phyloP scores from a whole-genome alignment of 495 filamentous ascomycete genomes.

The Chlorociboria aeruginascens region DNA sequence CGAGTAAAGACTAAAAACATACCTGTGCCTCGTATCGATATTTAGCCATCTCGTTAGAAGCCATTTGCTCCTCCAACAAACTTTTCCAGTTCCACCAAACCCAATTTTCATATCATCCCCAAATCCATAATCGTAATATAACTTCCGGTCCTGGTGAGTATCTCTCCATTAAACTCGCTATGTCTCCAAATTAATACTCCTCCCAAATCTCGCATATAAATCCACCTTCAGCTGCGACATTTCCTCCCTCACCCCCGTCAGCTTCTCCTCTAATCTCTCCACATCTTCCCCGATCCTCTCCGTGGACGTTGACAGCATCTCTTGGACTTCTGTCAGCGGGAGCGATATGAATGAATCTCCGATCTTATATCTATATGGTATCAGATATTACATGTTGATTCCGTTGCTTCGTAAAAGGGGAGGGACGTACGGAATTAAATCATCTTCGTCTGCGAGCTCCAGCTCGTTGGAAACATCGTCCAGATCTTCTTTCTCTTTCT shows the following conservation, averaged over 20 bases:
- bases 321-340: conserved; percentile 70
- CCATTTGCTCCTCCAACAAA: too few species aligned
- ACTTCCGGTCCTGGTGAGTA: conserved; percentile 4
- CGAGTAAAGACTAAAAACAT: too few species aligned
- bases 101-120: too few species aligned
- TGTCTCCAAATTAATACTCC: conserved; percentile 90
- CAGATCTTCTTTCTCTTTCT: conserved; percentile 98
- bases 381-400: not conserved
- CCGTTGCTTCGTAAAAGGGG: not conserved
- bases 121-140: too few species aligned
- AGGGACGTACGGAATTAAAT: conserved; percentile 64
- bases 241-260: conserved; percentile 64
- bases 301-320: conserved; percentile 60
- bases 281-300: conserved; percentile 67
- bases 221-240: conserved; percentile 80
- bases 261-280: conserved; percentile 58
- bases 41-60: too few species aligned
- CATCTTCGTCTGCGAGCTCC: conserved; percentile 92
- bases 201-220: conserved; percentile 87
- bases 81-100: too few species aligned
- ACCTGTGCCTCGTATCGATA: too few species aligned
- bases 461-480: conserved; percentile 85
- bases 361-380: conserved; percentile 71
- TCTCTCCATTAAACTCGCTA: conserved; percentile 25
- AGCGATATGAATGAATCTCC: conserved; percentile 90